Conservation (phyloP, 768 basidiomycete genomes). For the Amylocystis lapponica region DNA sequence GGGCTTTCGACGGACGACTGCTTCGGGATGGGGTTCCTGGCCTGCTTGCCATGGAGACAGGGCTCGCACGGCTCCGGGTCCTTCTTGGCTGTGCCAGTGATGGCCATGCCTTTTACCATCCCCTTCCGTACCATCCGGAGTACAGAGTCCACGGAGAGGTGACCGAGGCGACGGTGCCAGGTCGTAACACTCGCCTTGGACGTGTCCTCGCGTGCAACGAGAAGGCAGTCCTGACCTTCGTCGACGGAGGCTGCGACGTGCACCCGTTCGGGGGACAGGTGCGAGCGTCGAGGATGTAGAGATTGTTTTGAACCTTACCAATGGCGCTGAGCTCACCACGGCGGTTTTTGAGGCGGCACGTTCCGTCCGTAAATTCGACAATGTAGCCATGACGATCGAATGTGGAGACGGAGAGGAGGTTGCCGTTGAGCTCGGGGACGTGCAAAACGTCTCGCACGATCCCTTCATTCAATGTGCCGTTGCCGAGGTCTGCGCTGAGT, state of each 20-base stretch:
- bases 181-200: slow-evolving; percentile 6
- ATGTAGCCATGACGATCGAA: slow-evolving; percentile 3
- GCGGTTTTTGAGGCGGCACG: slow-evolving; percentile 3
- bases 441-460: slow-evolving; percentile 11
- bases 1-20: slow-evolving; percentile 2
- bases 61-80: slow-evolving; percentile 6
- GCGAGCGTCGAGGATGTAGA: slow-evolving; percentile 12
- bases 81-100: not conserved
- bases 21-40: slow-evolving; percentile 8
- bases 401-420: slow-evolving; percentile 16
- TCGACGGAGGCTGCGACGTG: not conserved
- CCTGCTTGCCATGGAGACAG: slow-evolving; percentile 22
- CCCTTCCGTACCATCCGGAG: slow-evolving; percentile 9
- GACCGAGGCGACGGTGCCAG: slow-evolving; percentile 16
- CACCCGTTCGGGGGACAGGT: not conserved
- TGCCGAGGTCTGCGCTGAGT: not conserved
- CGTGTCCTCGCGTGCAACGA: not conserved
- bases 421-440: slow-evolving; percentile 16
- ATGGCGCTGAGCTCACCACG: not conserved
- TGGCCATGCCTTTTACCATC: slow-evolving; percentile 15
- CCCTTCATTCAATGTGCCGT: not conserved
- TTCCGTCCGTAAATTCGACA: slow-evolving; percentile 1
- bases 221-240: not conserved
- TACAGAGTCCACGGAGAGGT: slow-evolving; percentile 8
- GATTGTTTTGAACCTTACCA: slow-evolving; percentile 2